phyloP scores from a whole-genome alignment of 1,284 basidiomycete species.

The Anthracocystis setariae region DNA sequence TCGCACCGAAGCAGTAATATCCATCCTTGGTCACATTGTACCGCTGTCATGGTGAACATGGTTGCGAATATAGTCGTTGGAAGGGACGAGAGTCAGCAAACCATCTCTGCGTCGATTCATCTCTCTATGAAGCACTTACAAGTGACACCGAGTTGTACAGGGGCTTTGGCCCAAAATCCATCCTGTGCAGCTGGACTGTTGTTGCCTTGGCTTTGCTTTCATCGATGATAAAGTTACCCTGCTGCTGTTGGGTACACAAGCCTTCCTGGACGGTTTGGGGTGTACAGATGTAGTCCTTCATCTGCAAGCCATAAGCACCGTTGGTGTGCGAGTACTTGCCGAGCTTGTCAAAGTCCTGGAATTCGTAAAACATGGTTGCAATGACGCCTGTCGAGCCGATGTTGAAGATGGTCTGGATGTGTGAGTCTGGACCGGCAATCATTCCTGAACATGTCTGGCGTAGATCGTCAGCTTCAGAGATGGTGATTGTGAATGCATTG shows the following conservation, averaged over 20 bases:
- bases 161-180: conserved; percentile 50
- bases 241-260: conserved; percentile 47
- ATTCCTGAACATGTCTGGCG: conserved; percentile 93
- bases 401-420: conserved; percentile 81
- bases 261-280: conserved; percentile 36
- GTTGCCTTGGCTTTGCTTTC: conserved; percentile 26
- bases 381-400: conserved; percentile 82
- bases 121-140: background rate
- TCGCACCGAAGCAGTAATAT: conserved; percentile 91
- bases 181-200: conserved; percentile 42
- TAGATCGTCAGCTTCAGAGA: conserved; percentile 73
- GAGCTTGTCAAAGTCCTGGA: conserved; percentile 83
- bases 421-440: conserved; percentile 82
- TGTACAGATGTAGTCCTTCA: conserved; percentile 76
- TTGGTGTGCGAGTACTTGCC: conserved; percentile 72
- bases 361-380: conserved; percentile 94
- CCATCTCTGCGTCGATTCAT: background rate
- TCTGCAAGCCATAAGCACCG: conserved; percentile 64
- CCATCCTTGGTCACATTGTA: conserved; percentile 88
- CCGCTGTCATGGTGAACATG: conserved; percentile 6
- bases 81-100: background rate
- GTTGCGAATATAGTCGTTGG: no score
- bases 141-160: background rate
- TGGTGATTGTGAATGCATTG: conserved; percentile 48
- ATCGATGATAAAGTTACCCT: conserved; percentile 60